phyloP scores from a whole-genome alignment of 257 asterid species.

The Parsonsia alboflavescens region DNA sequence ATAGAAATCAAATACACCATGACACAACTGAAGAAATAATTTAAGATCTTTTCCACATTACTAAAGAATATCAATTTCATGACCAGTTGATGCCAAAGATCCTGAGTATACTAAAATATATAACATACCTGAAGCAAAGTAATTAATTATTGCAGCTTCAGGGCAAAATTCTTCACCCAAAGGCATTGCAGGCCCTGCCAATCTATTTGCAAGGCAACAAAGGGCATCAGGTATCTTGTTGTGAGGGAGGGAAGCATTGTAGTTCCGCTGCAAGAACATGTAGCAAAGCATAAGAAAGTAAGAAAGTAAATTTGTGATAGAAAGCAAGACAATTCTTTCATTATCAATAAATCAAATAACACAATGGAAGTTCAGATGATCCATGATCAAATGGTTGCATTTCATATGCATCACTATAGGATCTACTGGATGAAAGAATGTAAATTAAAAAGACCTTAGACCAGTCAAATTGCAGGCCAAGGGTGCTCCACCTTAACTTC shows the following conservation, averaged over 20 bases:
- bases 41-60: neutral
- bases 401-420: neutral
- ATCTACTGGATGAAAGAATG: constrained; percentile 33
- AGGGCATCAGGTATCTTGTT: constrained; percentile 76
- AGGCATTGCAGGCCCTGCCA: constrained; percentile 85
- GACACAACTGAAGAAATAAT: neutral
- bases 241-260: constrained; percentile 75
- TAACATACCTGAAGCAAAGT: constrained; percentile 64
- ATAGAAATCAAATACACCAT: neutral
- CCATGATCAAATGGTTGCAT: neutral
- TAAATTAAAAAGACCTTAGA: constrained; percentile 78
- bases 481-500: constrained; percentile 98
- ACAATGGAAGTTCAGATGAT: neutral
- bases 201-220: constrained; percentile 54
- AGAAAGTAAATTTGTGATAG: constrained; percentile 7
- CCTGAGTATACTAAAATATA: neutral
- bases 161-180: constrained; percentile 65
- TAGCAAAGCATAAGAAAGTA: constrained; percentile 13
- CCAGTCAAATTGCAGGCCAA: constrained; percentile 99
- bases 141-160: constrained; percentile 96
- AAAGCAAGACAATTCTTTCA: neutral
- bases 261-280: constrained; percentile 57
- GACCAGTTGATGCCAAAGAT: neutral
- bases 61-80: neutral
- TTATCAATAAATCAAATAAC: neutral